Base-by-base conservation (phyloP, 208 protist genomes). In the Trypanosoma scelopori region DNA sequence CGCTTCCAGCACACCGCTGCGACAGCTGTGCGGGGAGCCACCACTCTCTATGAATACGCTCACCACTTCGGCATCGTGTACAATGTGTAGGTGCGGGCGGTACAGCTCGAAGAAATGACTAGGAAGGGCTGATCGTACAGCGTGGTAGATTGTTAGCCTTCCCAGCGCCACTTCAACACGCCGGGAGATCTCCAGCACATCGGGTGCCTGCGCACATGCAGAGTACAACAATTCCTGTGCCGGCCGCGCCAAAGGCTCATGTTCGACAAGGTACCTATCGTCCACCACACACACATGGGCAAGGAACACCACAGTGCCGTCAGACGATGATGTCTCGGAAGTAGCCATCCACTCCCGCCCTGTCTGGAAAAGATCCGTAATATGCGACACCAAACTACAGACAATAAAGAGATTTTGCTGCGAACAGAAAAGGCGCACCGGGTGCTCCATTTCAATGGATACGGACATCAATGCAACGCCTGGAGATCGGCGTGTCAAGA, bases 41-140 rank as follows among this genome's bases (percentile, higher is more conserved):
- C 57, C 66, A 42, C 15, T 32, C 43, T 65, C 55, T 9, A 65
- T 1, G 47, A 65, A 63, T 7, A 76, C 6, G 27, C 41, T 72
- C 32, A 69, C 42, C 41, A 59, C 37, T 23, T 23, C 50, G 11
- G 32, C 48, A 35, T 69, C 25, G 11, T 18, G 5, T 20, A 46
- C 12, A 51, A 76, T 50, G 57, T 86, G 75, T 22, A 75, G 53
- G 49, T 79, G 72, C 1, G 46, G 65, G 20, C 52, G 22, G 25
- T 69, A 23, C 13, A 86, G 60, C 52, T 86, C 80, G 45, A 78
- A 52, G 28, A 60, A 64, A 47, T 71, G 55, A 60, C 80, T 69
- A 20, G 76, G 72, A 64, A 70, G 71, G 15, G 56, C 69, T 5
- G 71, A 60, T 6, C 76, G 75, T 22, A 39, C 46, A 15, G 28